Base-by-base conservation (phyloP, 768 basidiomycete genomes). In the Tylopilus balloui region DNA sequence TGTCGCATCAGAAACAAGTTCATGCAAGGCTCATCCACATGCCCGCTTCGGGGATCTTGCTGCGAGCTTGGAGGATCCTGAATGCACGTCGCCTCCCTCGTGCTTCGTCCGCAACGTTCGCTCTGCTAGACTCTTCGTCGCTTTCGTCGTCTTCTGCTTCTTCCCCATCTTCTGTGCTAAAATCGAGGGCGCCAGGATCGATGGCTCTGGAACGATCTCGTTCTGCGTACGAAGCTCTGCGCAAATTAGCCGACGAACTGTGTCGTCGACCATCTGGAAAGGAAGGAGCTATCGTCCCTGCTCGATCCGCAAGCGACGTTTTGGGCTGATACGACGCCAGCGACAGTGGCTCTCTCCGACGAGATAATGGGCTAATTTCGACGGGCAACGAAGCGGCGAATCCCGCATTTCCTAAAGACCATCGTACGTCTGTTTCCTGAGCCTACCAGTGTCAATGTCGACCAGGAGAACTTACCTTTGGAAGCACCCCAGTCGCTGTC, bases 1-100 rank as follows among this genome's bases (percentile, higher is more conserved):
- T 47, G 45, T 47, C 45, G 59, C 41, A 49, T 24, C 37, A 37
- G 19, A 17, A 34, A 39, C 21, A 45, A 23, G 24, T 31, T 63
- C 51, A 76, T 32, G 82, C 86, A 58, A 90, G 70, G 71, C 88
- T 90, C 59, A 86, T 76, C 86, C 86, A 90, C 86, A 89, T 88
- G 31, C 86, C 83, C 49, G 76, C 77, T 51, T 76, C 77, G 2
- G 88, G 88, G 21, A 89, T 54, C 64, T 79, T 76, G 55, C 78
- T 84, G 42, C 86, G 76, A 19, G 79, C 79, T 61, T 88, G 76
- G 43, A 90, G 69, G 42, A 91, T 91, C 68, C 74, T 80, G 53
- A 83, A 61, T 2, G 88, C 87, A 39, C 73, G 78, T 53, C 73
- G 75, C 39, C 81, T 73, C 2, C 81, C 79, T 35, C 81, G 74